A percentile compares a stretch with the other conserved stretches of the same genome.
phyloP scores from a whole-genome alignment of 1,284 basidiomycete genomes.

The Cutaneotrichosporon daszewskae region DNA sequence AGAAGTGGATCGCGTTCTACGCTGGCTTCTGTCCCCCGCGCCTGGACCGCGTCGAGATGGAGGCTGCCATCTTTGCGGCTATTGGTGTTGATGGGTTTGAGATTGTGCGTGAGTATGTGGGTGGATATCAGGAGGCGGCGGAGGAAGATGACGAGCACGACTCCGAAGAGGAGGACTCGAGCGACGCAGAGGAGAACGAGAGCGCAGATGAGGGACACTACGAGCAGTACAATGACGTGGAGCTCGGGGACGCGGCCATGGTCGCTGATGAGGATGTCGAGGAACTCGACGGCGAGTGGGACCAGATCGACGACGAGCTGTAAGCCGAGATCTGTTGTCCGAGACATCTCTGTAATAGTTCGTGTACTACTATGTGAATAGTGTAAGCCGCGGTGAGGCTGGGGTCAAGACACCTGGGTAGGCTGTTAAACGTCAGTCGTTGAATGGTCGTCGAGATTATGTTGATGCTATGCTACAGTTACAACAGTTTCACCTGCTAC shows the following conservation, averaged over 20 bases:
- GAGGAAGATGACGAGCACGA: background rate
- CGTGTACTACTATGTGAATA: no score
- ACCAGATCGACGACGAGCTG: conserved; percentile 18
- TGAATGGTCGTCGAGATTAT: no score
- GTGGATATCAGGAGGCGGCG: background rate
- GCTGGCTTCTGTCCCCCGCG: background rate
- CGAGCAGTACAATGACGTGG: no score
- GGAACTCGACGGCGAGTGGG: conserved; percentile 29
- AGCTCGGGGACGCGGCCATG: no score
- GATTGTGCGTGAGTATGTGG: background rate
- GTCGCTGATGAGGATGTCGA: no score
- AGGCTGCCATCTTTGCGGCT: background rate
- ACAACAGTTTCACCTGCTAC: no score
- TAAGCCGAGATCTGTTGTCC: no score
- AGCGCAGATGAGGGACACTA: background rate
- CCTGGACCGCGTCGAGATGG: background rate
- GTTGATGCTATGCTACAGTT: no score
- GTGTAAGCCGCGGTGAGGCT: no score
- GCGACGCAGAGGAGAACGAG: background rate
- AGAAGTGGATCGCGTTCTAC: conserved; percentile 1
- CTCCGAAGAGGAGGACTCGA: background rate
- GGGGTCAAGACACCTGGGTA: no score
- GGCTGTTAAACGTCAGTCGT: no score
- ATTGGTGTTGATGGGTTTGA: background rate
- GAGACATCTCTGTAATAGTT: no score